Conservation (phyloP, 2,329 filamentous ascomycete species). For the Ophiosphaerella herpotricha region DNA sequence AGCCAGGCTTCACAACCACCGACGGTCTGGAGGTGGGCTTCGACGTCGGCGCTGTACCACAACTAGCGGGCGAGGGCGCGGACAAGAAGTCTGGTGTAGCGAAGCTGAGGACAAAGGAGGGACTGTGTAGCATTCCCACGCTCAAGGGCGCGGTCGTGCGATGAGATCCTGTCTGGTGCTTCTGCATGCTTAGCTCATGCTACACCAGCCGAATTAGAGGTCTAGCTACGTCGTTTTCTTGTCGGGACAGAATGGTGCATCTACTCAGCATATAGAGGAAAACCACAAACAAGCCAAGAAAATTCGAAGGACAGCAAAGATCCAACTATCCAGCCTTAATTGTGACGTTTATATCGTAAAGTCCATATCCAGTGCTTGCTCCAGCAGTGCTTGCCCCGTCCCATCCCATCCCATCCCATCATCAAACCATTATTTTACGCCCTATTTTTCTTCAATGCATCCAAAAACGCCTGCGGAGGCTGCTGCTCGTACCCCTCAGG, state of each 20-base stretch:
- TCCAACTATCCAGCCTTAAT: not conserved
- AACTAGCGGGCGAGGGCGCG: constrained; percentile 71
- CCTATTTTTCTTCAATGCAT: constrained; percentile 48
- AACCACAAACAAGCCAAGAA: not conserved
- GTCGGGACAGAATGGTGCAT: not conserved
- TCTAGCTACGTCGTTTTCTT: not conserved
- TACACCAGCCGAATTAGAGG: not conserved
- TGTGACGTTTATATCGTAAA: not conserved
- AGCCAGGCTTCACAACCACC: constrained; percentile 94
- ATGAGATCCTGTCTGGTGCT: constrained; percentile 52
- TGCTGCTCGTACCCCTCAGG: constrained; percentile 92
- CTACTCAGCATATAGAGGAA: not conserved
- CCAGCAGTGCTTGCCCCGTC: not conserved
- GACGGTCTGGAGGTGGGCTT: constrained; percentile 82
- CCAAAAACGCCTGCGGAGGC: constrained; percentile 81
- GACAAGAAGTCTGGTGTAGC: constrained; percentile 60
- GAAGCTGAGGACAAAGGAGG: constrained; percentile 76
- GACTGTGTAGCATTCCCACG: constrained; percentile 80
- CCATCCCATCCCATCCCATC: not conserved
- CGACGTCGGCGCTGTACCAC: constrained; percentile 76
- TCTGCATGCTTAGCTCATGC: not conserved
- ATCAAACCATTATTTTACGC: not conserved
- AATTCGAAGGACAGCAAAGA: not conserved
- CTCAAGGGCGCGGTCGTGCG: constrained; percentile 81
- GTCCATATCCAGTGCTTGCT: not conserved